These are phyloP conservation scores for Erysiphe pulchra DNA, from an alignment of 2,329 filamentous ascomycete genomes.

Conservation along the genomic window DNA sequence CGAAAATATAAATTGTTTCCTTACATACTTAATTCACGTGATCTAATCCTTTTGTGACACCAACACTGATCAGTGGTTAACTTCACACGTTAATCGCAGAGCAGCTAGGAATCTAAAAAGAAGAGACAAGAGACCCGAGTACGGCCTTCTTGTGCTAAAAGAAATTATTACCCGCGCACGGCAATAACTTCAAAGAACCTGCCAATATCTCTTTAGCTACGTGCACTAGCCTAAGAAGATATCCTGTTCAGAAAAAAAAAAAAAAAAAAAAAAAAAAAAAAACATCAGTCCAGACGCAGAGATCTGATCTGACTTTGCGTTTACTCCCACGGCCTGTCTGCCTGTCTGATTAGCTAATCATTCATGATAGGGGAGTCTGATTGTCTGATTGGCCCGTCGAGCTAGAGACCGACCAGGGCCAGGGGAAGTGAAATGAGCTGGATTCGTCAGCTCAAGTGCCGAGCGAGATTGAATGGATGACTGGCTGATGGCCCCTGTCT, in stretches of 20 bases:
- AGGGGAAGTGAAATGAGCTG: too few relatives aligned
- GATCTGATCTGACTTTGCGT: too few relatives aligned
- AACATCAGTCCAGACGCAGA: too few relatives aligned
- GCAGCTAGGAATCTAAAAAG: slow-evolving; percentile 1
- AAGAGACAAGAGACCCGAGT: background rate
- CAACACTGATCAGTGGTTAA: slow-evolving; percentile 1
- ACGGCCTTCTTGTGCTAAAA: background rate
- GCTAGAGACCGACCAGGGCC: too few relatives aligned
- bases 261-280: too few relatives aligned
- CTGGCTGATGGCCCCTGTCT: too few relatives aligned
- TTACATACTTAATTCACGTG: background rate
- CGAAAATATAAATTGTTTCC: background rate
- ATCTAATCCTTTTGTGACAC: background rate
- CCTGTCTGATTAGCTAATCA: too few relatives aligned
- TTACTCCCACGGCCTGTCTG: too few relatives aligned
- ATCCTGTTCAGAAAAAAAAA: background rate
- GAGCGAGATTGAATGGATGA: too few relatives aligned
- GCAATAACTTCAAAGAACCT: background rate
- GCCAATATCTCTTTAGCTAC: background rate
- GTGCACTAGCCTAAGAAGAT: background rate
- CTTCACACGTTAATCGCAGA: background rate
- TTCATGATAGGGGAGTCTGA: too few relatives aligned
- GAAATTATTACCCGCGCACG: background rate
- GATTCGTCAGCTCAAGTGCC: too few relatives aligned
- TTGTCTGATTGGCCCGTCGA: too few relatives aligned